Base-by-base conservation (phyloP, 78 protist species). In the Polysphondylium violaceum region DNA sequence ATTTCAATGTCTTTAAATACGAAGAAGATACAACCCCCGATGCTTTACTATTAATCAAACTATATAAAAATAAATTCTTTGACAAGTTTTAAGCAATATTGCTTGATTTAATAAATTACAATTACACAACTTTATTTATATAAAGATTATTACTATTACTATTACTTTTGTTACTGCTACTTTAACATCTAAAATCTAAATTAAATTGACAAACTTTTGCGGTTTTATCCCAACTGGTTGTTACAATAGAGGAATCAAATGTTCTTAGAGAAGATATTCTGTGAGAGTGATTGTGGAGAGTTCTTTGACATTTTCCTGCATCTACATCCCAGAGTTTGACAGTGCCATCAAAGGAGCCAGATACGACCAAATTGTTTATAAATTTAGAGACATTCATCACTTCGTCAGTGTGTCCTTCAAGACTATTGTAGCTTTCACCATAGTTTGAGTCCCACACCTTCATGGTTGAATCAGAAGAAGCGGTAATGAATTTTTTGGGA, bases 261-360 rank as follows among this genome's bases (percentile, higher is more conserved):
- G 79, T 69, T 16, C 47, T 67, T 19, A 83, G 53, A 9, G 91
- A 71, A 16, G 91, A 83, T 1, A 83, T 83, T 31, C 91, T 31
- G 44, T 83, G 38, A 14, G 61, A 31, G 33, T 83, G 91, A 69
- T 83, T 83, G 33, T 83, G 76, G 14, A 83, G 47, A n/a, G 91
- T 83, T 58, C 79, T 21, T 23, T 58, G 27, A 3, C 56, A 69
- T 31, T 71, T 69, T 9, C 91, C 91, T 41, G 23, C 47, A 31
- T 74, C 85, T 3, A 74, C 79, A 56, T 90, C 94, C 94, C 94
- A 90, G 1, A 90, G 51, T 27, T 71, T 76, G 31, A 90, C 83
- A 2, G 88, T 71, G 35, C 88, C 88, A 65, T 90, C 94, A 47
- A 53, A 90, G 8, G 88, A 76, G n/a, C 89, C 89, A 0, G 88